A percentile compares a stretch with the other conserved stretches of the same genome.
Conservation (phyloP, 2,329 filamentous ascomycete genomes). For the Pyricularia sp. region DNA sequence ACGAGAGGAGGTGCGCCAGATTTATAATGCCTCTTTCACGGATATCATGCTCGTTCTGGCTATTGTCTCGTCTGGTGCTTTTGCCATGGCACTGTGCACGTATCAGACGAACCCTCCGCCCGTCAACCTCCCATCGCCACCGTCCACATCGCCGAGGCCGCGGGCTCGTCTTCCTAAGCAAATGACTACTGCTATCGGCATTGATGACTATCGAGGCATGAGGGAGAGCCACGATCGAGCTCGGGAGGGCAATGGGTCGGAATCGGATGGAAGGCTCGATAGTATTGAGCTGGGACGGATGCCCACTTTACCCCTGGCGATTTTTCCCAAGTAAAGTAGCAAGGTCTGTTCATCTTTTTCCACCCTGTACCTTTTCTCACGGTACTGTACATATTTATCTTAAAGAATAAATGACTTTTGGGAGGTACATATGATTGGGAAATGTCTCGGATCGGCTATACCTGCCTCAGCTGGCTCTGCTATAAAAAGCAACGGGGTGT, state of each 20-base stretch:
- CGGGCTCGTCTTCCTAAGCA: conserved; percentile 3
- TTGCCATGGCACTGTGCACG: conserved; percentile 12
- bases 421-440: not conserved
- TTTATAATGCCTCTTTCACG: conserved; percentile 12
- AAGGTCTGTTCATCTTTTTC: not conserved
- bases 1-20: conserved; percentile 7
- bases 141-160: not conserved
- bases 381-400: not conserved
- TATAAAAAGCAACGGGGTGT: not conserved
- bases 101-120: conserved; percentile 12
- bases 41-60: conserved; percentile 11
- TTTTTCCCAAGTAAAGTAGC: not conserved
- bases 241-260: not conserved
- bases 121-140: conserved; percentile 7
- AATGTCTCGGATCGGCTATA: not conserved
- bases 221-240: not conserved
- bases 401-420: not conserved
- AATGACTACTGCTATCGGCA: not conserved
- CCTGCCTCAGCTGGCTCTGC: not conserved
- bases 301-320: not conserved
- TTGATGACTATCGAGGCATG: not conserved
- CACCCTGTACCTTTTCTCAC: not conserved
- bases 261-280: not conserved
- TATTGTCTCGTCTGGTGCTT: conserved; percentile 8
- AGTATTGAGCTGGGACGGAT: not conserved